Percentiles rank a stretch among this genome's conserved stretches.
These are phyloP conservation scores for Fraxinus paxiana DNA, from an alignment of 305 asterid species.

Conservation along the genomic window DNA sequence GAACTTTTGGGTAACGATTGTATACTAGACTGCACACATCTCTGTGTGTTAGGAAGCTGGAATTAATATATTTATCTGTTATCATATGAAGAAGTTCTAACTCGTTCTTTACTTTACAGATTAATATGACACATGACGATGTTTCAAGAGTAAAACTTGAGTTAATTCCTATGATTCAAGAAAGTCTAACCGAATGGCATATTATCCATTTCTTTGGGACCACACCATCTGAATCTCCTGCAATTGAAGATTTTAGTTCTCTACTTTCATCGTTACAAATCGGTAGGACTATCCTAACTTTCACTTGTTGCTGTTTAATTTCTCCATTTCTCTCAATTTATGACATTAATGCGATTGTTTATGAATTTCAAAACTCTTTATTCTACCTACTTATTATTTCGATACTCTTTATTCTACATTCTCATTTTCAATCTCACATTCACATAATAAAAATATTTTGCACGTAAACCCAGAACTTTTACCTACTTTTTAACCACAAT, in stretches of 20 bases:
- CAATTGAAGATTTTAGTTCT: constrained; percentile 80
- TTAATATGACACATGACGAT: constrained; percentile 67
- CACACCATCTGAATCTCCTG: constrained; percentile 77
- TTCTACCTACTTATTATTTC: not conserved
- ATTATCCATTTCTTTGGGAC: constrained; percentile 73
- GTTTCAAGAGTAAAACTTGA: constrained; percentile 74
- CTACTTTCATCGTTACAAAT: constrained; percentile 86
- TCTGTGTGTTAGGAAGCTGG: not conserved
- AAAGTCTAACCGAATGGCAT: constrained; percentile 83
- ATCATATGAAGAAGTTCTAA: not conserved
- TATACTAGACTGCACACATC: not conserved
- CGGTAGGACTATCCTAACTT: constrained; percentile 45
- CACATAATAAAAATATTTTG: not conserved
- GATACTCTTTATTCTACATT: not conserved
- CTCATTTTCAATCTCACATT: not conserved
- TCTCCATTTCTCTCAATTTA: not conserved
- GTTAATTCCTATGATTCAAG: constrained; percentile 83
- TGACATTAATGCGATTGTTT: constrained; percentile 16
- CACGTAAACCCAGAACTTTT: not conserved
- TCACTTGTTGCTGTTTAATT: constrained; percentile 12
- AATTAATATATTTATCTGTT: not conserved
- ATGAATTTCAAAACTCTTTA: not conserved
- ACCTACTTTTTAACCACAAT: not conserved
- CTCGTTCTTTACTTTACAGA: constrained; percentile 43
- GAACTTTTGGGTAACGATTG: not conserved